Evolutionary conservation across 148 eudicot species (phyloP).

Genomic region (Vaccinium myrtillus): DNA sequence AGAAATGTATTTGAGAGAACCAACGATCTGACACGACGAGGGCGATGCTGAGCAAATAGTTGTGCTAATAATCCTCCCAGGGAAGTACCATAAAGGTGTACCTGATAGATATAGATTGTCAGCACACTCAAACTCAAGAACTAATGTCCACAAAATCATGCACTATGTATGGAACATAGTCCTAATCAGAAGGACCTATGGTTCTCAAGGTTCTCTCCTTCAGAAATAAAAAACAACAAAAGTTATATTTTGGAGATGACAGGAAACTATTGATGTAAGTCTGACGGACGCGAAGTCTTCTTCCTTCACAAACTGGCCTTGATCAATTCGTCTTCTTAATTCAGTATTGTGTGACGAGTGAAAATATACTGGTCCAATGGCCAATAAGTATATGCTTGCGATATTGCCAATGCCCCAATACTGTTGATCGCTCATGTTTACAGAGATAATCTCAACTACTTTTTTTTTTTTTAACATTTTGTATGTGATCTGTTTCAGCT

Average conservation of each 20-base stretch:
- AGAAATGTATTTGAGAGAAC: conserved; percentile 88
- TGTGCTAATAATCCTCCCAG: conserved; percentile 98
- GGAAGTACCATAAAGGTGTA: conserved; percentile 93
- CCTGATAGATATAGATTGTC: conserved; percentile 40
- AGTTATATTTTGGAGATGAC: neutral
- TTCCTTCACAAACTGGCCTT: neutral
- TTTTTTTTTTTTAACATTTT: neutral
- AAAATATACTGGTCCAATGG: neutral
- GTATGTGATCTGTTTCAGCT: neutral
- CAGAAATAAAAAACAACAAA: neutral
- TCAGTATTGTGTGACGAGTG: neutral
- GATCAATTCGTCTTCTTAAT: neutral
- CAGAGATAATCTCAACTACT: neutral
- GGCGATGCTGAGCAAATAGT: conserved; percentile 93
- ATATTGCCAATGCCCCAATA: neutral
- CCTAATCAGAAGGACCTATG: neutral
- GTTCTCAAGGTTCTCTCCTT: neutral
- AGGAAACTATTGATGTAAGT: neutral
- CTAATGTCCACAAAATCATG: neutral
- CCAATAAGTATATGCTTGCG: neutral
- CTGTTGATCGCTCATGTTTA: neutral
- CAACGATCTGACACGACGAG: conserved; percentile 88
- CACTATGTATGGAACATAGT: neutral
- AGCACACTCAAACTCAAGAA: conserved; percentile 10
- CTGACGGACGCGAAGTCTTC: neutral